These are phyloP conservation scores for Botryosphaeria dothidea DNA, from an alignment of 2,329 filamentous ascomycete species.

Conservation along the genomic window DNA sequence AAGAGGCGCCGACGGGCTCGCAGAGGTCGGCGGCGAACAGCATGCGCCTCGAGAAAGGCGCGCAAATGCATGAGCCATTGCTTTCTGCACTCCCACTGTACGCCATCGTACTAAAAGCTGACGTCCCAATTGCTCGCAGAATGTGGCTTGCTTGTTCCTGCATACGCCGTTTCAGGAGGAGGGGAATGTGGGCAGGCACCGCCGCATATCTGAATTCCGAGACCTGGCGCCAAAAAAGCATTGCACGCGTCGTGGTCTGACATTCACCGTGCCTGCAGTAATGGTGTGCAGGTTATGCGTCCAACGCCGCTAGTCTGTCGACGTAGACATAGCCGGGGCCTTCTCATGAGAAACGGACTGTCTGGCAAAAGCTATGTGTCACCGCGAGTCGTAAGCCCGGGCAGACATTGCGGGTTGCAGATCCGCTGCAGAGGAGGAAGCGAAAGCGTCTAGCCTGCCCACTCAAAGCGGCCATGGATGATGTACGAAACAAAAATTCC, in stretches of 20 bases:
- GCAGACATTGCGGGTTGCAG: neutral
- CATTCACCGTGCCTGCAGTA: neutral
- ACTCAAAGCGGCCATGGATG: neutral
- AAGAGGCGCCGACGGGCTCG: neutral
- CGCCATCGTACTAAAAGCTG: conserved; percentile 11
- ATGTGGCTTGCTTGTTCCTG: conserved; percentile 14
- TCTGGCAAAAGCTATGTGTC: neutral
- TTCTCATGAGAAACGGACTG: neutral
- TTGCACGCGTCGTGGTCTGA: conserved; percentile 13
- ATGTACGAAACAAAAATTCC: neutral
- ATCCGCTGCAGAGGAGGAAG: neutral
- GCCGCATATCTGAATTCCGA: conserved; percentile 5
- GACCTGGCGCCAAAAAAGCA: conserved; percentile 10
- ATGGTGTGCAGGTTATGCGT: neutral
- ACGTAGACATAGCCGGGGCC: neutral
- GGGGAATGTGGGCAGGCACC: neutral
- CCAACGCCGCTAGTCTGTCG: neutral
- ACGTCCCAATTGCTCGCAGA: conserved; percentile 5
- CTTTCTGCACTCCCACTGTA: neutral
- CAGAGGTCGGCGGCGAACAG: neutral
- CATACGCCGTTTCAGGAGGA: conserved; percentile 17
- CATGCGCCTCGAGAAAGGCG: neutral
- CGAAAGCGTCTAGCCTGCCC: neutral
- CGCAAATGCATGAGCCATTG: conserved; percentile 6
- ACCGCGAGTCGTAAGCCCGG: neutral